phyloP scores from a whole-genome alignment of 495 filamentous ascomycete genomes.

The Aspergillus affinis region DNA sequence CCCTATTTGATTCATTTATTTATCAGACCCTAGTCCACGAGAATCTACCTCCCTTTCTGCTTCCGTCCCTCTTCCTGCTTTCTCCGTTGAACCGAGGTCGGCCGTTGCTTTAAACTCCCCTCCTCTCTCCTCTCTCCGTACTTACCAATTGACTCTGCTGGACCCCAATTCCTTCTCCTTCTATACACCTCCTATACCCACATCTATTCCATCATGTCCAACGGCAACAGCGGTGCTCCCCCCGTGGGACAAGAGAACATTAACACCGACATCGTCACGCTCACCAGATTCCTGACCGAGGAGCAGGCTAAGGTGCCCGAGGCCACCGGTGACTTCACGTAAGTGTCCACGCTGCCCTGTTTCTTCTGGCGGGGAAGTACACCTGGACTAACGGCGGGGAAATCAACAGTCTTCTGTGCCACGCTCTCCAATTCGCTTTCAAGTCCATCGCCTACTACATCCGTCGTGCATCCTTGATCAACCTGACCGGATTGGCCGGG shows the following conservation, averaged over 20 bases:
- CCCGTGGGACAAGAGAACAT: conserved; percentile 67
- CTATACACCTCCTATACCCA: neutral
- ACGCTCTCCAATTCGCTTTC: conserved; percentile 98
- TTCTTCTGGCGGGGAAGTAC: neutral
- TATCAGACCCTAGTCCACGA: neutral
- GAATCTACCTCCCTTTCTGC: neutral
- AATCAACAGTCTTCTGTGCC: conserved; percentile 75
- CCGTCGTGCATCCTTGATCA: conserved; percentile 93
- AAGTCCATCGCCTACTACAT: conserved; percentile 99
- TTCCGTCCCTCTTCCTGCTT: conserved; percentile 16
- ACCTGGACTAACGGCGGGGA: neutral
- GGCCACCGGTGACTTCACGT: conserved; percentile 98
- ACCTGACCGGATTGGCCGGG: conserved; percentile 90
- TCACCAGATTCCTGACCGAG: conserved; percentile 93
- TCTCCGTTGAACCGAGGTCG: conserved; percentile 36
- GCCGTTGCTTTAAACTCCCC: conserved; percentile 13
- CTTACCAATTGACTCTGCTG: conserved; percentile 6
- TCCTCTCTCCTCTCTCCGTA: conserved; percentile 2
- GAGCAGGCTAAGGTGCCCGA: conserved; percentile 91
- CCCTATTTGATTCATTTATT: neutral
- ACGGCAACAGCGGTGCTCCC: conserved; percentile 31
- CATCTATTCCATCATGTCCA: conserved; percentile 33
- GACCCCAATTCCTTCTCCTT: conserved; percentile 2
- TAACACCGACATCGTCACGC: conserved; percentile 93
- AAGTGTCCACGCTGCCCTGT: conserved; percentile 28